Conservation (phyloP, 78 protist species). For the Speleostelium caveatum region DNA sequence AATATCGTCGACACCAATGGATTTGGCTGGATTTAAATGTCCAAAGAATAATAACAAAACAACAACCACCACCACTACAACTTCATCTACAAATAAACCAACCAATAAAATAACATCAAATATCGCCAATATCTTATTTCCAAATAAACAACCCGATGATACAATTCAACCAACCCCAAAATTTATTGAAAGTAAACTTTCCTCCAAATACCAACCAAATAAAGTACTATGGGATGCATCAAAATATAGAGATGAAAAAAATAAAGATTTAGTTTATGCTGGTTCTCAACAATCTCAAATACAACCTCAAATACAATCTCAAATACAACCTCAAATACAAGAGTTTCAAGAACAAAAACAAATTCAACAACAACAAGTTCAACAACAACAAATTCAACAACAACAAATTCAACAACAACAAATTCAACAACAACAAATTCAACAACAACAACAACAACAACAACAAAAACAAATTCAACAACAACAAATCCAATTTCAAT, state of each 20-base stretch:
- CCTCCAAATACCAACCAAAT: constrained; percentile 28
- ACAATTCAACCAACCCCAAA: constrained; percentile 19
- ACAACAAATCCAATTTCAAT: not conserved
- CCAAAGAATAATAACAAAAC: not conserved
- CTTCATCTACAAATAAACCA: not conserved
- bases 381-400: not conserved
- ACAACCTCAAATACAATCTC: not conserved
- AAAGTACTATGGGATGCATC: not conserved
- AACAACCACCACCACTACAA: not conserved
- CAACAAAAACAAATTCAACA: constrained; percentile 2
- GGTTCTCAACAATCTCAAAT: constrained; percentile 11
- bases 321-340: not conserved
- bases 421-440: not conserved
- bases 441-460: not conserved
- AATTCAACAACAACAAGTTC: not conserved
- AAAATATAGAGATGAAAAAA: constrained; percentile 28
- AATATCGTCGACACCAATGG: constrained; percentile 48
- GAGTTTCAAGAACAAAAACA: not conserved
- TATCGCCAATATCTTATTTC: constrained; percentile 45
- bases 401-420: not conserved
- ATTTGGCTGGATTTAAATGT: constrained; percentile 61
- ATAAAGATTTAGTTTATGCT: not conserved
- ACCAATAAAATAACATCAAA: too few species aligned
- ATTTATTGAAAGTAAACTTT: constrained; percentile 13
- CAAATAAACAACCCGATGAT: not conserved